Conservation (phyloP, 257 asterid species). For the Lavandula angustifolia region DNA sequence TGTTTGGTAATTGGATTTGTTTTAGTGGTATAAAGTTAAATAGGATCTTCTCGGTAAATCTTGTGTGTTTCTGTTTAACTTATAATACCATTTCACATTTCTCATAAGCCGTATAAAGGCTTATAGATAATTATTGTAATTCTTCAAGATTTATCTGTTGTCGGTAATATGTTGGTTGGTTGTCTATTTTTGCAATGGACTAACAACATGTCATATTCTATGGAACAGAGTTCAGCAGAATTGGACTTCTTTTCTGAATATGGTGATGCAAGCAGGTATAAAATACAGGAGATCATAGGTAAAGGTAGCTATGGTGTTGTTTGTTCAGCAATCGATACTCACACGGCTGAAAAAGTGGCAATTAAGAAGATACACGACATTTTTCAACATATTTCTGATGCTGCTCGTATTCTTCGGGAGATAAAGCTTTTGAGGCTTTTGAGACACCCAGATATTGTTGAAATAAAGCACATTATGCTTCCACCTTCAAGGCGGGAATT, state of each 20-base stretch:
- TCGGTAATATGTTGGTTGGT: constrained; percentile 3
- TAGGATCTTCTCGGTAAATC: constrained; percentile 9
- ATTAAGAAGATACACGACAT: constrained; percentile 85
- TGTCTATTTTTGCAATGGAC: constrained; percentile 20
- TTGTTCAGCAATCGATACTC: constrained; percentile 83
- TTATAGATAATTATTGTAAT: background rate
- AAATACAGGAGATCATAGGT: constrained; percentile 82
- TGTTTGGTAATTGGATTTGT: background rate
- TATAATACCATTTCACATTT: background rate
- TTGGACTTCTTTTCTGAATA: constrained; percentile 86
- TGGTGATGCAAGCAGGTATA: constrained; percentile 85
- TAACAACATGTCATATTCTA: constrained; percentile 19
- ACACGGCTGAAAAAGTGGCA: constrained; percentile 85
- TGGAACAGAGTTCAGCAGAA: constrained; percentile 64
- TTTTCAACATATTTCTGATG: constrained; percentile 86
- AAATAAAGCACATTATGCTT: constrained; percentile 86
- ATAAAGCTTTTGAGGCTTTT: constrained; percentile 87
- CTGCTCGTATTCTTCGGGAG: constrained; percentile 90
- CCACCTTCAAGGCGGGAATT: constrained; percentile 92
- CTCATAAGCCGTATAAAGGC: background rate
- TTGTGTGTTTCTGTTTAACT: constrained; percentile 5
- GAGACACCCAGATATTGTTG: constrained; percentile 93
- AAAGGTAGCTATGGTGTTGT: constrained; percentile 97
- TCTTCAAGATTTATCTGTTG: background rate
- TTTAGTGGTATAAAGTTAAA: background rate